Evolutionary conservation across 495 filamentous ascomycete species (phyloP).

Genomic region (Xylaria flabelliformis): DNA sequence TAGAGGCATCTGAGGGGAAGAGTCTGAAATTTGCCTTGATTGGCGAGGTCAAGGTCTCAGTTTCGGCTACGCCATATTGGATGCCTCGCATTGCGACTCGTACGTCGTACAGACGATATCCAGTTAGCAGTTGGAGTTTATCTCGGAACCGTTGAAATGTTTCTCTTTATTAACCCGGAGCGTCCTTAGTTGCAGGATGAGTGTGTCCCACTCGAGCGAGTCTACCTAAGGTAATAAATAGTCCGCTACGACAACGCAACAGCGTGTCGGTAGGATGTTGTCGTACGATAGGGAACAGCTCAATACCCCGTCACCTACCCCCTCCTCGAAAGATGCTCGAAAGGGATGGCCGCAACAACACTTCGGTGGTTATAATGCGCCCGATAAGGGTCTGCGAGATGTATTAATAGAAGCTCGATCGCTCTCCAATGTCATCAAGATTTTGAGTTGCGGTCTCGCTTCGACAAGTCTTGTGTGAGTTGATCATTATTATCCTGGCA

Average conservation of each 20-base stretch:
- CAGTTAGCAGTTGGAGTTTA: not conserved
- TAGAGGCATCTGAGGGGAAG: slow-evolving; percentile 69
- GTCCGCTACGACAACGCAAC: not conserved
- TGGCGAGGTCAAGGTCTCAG: slow-evolving; percentile 36
- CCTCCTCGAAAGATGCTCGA: not conserved
- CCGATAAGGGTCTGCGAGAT: not conserved
- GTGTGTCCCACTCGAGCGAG: not conserved
- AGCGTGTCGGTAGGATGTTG: not conserved
- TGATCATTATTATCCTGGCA: not conserved
- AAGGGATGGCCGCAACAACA: not conserved
- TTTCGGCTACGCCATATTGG: slow-evolving; percentile 23
- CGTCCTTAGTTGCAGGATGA: not conserved
- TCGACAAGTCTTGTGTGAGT: not conserved
- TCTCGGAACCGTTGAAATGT: not conserved
- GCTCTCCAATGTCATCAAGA: not conserved
- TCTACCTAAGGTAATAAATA: not conserved
- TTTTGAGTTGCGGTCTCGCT: slow-evolving; percentile 11
- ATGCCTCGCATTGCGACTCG: slow-evolving; percentile 22
- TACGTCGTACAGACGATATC: not conserved
- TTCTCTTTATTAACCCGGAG: not conserved
- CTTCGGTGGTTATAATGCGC: slow-evolving; percentile 11
- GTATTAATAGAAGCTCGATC: not conserved
- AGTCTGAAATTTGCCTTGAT: slow-evolving; percentile 46
- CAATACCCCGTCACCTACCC: slow-evolving; percentile 1
- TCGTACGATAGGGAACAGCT: not conserved